Conservation (phyloP, 148 eudicot species). For the Rhododendron ovatum region DNA sequence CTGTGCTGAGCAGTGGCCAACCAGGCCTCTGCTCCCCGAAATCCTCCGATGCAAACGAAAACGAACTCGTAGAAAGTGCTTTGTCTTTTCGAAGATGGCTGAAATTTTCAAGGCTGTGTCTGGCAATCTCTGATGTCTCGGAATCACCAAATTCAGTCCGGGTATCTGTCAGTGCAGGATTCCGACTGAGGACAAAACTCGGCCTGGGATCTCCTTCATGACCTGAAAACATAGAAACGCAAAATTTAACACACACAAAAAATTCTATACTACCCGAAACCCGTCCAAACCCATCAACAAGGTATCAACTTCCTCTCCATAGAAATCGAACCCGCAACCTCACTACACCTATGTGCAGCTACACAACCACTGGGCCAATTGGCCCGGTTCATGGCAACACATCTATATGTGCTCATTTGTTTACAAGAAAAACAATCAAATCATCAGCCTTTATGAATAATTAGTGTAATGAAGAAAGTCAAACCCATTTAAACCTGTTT, state of each 20-base stretch:
- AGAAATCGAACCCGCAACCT: too few relatives aligned
- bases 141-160: conserved; percentile 51
- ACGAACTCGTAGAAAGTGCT: conserved; percentile 30
- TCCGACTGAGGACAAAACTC: conserved; percentile 27
- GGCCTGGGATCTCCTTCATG: conserved; percentile 49
- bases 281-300: too few relatives aligned
- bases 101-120: conserved; percentile 24
- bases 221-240: conserved; percentile 18
- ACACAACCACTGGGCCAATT: too few relatives aligned
- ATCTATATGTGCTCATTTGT: background rate
- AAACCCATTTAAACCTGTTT: background rate
- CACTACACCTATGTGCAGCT: too few relatives aligned
- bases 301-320: too few relatives aligned
- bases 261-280: too few relatives aligned
- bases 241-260: background rate
- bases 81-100: conserved; percentile 5
- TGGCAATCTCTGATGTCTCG: conserved; percentile 40
- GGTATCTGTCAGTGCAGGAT: conserved; percentile 14
- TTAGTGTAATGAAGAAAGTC: background rate
- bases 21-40: conserved; percentile 49
- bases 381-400: too few relatives aligned
- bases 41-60: conserved; percentile 35
- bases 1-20: conserved; percentile 76
- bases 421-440: background rate
- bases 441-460: background rate